A percentile compares a stretch with the other conserved stretches of the same genome.
These are phyloP conservation scores for Macrocybe gigantea DNA, from an alignment of 768 basidiomycete species.

Conservation along the genomic window DNA sequence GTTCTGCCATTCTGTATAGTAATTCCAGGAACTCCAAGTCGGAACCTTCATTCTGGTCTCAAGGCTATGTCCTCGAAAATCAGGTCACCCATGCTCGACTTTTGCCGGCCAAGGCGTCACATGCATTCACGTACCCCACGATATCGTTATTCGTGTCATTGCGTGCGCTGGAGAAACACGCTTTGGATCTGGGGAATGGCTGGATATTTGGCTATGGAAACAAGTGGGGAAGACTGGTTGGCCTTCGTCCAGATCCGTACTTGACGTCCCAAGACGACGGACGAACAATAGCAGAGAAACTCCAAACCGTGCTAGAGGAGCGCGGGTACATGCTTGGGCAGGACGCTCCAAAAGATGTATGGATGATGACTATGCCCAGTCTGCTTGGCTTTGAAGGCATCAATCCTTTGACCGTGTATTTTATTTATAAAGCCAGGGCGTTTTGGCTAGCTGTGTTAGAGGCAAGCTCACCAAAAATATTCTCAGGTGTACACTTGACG, in stretches of 20 bases:
- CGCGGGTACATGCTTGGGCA: slow-evolving; percentile 18
- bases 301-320: slow-evolving; percentile 26
- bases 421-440: slow-evolving; percentile 39
- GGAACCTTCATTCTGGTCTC: slow-evolving; percentile 1
- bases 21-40: neutral
- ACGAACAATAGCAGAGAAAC: slow-evolving; percentile 32
- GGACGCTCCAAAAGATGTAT: slow-evolving; percentile 40
- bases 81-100: slow-evolving; percentile 48
- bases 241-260: slow-evolving; percentile 41
- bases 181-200: slow-evolving; percentile 41
- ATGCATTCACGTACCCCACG: slow-evolving; percentile 59
- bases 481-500: neutral
- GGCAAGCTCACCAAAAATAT: slow-evolving; percentile 24
- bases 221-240: slow-evolving; percentile 34
- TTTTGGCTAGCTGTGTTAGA: slow-evolving; percentile 50
- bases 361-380: slow-evolving; percentile 74
- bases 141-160: slow-evolving; percentile 52
- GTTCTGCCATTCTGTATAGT: slow-evolving; percentile 2
- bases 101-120: slow-evolving; percentile 38
- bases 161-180: slow-evolving; percentile 39
- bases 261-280: slow-evolving; percentile 22
- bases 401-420: slow-evolving; percentile 68
- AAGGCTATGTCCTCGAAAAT: slow-evolving; percentile 45
- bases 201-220: slow-evolving; percentile 53
- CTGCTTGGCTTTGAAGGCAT: slow-evolving; percentile 63